Base-by-base conservation (phyloP, 73 alveolate species). In the Paramecium caudatum region DNA sequence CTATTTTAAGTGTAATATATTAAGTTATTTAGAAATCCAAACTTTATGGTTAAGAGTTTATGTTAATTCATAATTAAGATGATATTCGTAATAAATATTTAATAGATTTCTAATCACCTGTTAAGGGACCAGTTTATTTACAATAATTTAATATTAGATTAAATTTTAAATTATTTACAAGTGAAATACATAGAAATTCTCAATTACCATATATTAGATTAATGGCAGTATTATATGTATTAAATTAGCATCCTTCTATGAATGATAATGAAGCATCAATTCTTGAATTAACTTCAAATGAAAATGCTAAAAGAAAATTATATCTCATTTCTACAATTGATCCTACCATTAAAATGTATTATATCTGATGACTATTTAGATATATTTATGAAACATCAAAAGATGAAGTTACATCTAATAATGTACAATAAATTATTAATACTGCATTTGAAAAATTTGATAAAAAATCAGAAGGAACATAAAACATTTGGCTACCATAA, bases 11-110 rank as follows among this genome's bases (percentile, higher is more conserved):
- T 55, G 80, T 55, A 55, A 55, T 21, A n/a, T n/a, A n/a, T n/a
- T n/a, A n/a, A n/a, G n/a, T n/a, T n/a, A n/a, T n/a, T n/a, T n/a
- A 55, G 80, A 55, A 55, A 27, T 55, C 46, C 23, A 55, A 55
- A 55, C 30, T 55, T 37, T 55, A 55, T 55, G 80, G 80, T 55
- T 43, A 55, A 10, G 80, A 55, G 30, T 55, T 27, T 43, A 43
- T 55, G 80, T 55, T 55, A 23, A 23, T 55, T 19, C 80, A 55
- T 23, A 55, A 55, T 27, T 43, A 27, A 2, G 23, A 55, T 27
- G 80, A 55, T 15, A 55, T 55, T 0, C 23, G 30, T 19, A 55
- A 55, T 43, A 55, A 43, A 55, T 55, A 27, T 55, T 55, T 9
- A 4, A 23, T 55, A 4, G 12, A 55, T 27, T 55, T 55, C 30